Evolutionary conservation across 257 asterid species (phyloP).

Genomic region (Linderniella brevidens): DNA sequence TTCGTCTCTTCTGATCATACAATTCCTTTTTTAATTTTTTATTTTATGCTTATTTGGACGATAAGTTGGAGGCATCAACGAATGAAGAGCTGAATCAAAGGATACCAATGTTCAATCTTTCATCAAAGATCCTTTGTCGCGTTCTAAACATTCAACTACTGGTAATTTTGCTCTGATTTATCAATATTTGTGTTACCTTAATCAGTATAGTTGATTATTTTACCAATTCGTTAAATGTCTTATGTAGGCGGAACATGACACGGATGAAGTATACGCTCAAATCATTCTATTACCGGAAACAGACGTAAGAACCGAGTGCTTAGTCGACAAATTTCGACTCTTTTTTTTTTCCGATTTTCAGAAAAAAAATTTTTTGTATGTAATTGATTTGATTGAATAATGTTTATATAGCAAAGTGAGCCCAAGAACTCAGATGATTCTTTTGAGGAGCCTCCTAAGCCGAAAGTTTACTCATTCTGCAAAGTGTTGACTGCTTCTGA

Average conservation of each 20-base stretch:
- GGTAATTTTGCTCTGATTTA: slow-evolving; percentile 9
- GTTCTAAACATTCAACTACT: slow-evolving; percentile 45
- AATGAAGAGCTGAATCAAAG: slow-evolving; percentile 70
- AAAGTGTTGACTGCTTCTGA: slow-evolving; percentile 86
- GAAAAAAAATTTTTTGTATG: background rate
- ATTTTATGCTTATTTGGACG: slow-evolving; percentile 8
- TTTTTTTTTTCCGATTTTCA: background rate
- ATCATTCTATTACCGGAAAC: slow-evolving; percentile 64
- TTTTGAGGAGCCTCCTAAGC: slow-evolving; percentile 39
- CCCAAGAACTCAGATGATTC: slow-evolving; percentile 28
- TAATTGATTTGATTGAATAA: background rate
- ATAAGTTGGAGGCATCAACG: slow-evolving; percentile 89
- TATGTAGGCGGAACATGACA: slow-evolving; percentile 64
- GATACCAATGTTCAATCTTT: slow-evolving; percentile 59
- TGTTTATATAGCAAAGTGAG: slow-evolving; percentile 42
- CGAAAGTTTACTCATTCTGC: slow-evolving; percentile 64
- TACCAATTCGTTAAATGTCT: too few species aligned
- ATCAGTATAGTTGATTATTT: too few species aligned
- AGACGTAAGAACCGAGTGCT: slow-evolving; percentile 29
- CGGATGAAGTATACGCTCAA: slow-evolving; percentile 86
- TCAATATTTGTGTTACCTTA: too few species aligned
- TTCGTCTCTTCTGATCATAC: too few species aligned
- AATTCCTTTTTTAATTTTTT: too few species aligned
- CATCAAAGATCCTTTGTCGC: slow-evolving; percentile 71
- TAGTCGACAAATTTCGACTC: background rate